Evolutionary conservation across 2,329 filamentous ascomycete species (phyloP).

Genomic region (Furcasterigmium furcatum): DNA sequence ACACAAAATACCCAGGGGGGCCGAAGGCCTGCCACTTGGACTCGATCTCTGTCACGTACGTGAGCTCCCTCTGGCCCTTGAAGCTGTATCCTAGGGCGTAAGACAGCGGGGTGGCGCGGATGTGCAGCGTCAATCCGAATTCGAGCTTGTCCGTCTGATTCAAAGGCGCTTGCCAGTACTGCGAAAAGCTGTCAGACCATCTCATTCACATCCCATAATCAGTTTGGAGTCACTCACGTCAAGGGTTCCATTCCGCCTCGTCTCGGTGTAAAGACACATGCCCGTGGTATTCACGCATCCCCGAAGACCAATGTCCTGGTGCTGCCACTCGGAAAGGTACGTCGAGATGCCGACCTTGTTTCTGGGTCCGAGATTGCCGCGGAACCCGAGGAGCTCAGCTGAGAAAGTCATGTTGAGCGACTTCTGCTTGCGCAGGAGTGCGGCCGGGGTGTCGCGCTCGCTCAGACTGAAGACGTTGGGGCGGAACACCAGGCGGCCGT

Average conservation of each 20-base stretch:
- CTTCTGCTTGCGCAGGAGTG: constrained; percentile 21
- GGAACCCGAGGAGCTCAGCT: constrained; percentile 12
- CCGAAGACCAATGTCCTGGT: constrained; percentile 19
- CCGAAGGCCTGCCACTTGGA: constrained; percentile 9
- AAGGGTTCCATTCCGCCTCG: constrained; percentile 3
- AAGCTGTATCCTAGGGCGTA: constrained; percentile 18
- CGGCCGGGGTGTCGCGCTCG: constrained; percentile 21
- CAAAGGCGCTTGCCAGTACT: constrained; percentile 6
- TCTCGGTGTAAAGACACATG: constrained; percentile 10
- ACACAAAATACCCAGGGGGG: constrained; percentile 9
- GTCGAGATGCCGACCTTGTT: constrained; percentile 20
- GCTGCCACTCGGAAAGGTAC: constrained; percentile 18
- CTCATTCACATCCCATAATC: too few relatives aligned
- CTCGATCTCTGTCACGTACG: constrained; percentile 8
- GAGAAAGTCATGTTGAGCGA: constrained; percentile 23
- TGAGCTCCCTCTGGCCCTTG: neutral
- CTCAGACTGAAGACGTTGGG: constrained; percentile 20
- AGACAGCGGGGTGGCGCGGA: constrained; percentile 13
- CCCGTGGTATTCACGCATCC: constrained; percentile 16
- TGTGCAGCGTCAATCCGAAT: constrained; percentile 10
- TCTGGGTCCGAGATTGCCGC: constrained; percentile 10
- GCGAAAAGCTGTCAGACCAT: too few relatives aligned
- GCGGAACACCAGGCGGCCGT: constrained; percentile 22
- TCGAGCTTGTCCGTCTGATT: constrained; percentile 4
- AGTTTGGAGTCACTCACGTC: neutral